Evolutionary conservation across 768 basidiomycete species (phyloP).

Genomic region (Xerocomellus dryophilus): DNA sequence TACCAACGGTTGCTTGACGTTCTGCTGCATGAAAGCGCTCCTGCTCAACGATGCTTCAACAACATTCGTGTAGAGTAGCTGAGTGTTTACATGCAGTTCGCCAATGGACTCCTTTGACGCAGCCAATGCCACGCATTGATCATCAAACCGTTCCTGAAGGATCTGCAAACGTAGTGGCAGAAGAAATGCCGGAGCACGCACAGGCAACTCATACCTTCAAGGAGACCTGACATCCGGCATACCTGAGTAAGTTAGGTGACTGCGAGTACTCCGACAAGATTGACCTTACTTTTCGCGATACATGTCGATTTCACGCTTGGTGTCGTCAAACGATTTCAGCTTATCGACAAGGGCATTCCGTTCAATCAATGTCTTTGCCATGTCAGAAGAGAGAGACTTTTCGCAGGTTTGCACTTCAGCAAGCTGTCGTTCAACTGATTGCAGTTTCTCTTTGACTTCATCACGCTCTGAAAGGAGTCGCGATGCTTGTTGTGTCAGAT

Average conservation of each 20-base stretch:
- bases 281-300: constrained; percentile 27
- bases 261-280: neutral
- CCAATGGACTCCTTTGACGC: constrained; percentile 53
- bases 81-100: constrained; percentile 44
- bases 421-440: constrained; percentile 14
- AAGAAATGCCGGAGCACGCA: neutral
- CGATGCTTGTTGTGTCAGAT: constrained; percentile 24
- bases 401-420: constrained; percentile 19
- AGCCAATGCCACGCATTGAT: constrained; percentile 50
- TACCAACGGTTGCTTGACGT: constrained; percentile 17
- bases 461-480: constrained; percentile 28
- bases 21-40: constrained; percentile 24
- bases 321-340: constrained; percentile 14
- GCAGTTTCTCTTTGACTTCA: constrained; percentile 15
- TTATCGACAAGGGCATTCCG: constrained; percentile 22
- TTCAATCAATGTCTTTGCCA: constrained; percentile 17
- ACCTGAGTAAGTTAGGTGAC: constrained; percentile 13
- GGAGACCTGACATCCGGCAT: constrained; percentile 17
- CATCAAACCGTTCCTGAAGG: constrained; percentile 59
- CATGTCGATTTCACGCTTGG: constrained; percentile 18
- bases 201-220: constrained; percentile 20
- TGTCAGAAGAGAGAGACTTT: constrained; percentile 15
- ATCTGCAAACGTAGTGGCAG: constrained; percentile 29
- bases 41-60: constrained; percentile 7
- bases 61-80: neutral